Evolutionary conservation across 495 filamentous ascomycete genomes (phyloP).

Genomic region (Penicillium steckii): DNA sequence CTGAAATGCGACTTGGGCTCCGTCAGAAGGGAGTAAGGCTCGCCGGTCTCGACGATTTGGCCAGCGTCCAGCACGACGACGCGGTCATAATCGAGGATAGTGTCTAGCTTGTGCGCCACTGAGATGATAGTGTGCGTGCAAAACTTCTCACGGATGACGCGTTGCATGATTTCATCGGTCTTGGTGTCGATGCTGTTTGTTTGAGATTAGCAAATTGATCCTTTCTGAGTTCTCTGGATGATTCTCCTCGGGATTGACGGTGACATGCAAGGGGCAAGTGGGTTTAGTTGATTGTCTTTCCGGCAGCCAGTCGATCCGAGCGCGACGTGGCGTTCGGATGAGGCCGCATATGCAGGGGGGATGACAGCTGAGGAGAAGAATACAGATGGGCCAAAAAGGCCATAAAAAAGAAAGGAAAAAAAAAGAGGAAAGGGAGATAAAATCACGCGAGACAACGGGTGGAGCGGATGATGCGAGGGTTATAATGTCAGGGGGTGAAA

Average conservation of each 20-base stretch:
- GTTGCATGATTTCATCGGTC: constrained; percentile 58
- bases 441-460: neutral
- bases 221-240: neutral
- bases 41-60: constrained; percentile 44
- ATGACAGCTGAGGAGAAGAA: constrained; percentile 7
- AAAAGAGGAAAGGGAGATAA: neutral
- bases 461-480: constrained; percentile 14
- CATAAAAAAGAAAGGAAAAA: constrained; percentile 1
- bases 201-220: constrained; percentile 4
- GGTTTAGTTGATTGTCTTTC: neutral
- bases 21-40: constrained; percentile 34
- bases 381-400: constrained; percentile 2
- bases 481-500: constrained; percentile 13
- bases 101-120: constrained; percentile 62
- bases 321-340: constrained; percentile 17
- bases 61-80: constrained; percentile 48
- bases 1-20: constrained; percentile 33
- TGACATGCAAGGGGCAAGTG: constrained; percentile 13
- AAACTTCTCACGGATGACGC: constrained; percentile 59
- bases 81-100: constrained; percentile 53
- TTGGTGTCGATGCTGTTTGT: constrained; percentile 48
- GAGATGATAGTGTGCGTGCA: constrained; percentile 56
- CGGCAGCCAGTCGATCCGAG: constrained; percentile 3
- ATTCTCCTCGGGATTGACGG: neutral
- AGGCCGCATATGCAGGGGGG: constrained; percentile 28